Evolutionary conservation across 805 yeast genomes (phyloP), one percentile per base, ranked within the genome.

Genomic region (Zygosaccharomyces pseudorouxii): DNA sequence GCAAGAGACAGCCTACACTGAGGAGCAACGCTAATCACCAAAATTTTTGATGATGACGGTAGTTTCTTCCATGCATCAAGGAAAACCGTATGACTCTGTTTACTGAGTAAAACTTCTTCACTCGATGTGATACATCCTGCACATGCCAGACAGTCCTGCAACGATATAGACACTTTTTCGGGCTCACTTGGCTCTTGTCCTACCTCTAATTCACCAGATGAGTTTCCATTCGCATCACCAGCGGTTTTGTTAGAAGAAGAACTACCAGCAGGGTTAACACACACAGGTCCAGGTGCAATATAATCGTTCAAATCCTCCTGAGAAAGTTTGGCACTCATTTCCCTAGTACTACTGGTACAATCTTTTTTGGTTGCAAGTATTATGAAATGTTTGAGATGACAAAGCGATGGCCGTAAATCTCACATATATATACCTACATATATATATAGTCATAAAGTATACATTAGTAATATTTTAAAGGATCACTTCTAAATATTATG

Each of bases 51-150:
- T 9, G 62, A 52, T 53, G 42, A 39, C 22, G 23, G 37, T 45
- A 46, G 45, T 52, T 53, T 65, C 67, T 25, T 71, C 69, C 54
- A 87, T 61, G 82, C 84, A 41, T 78, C 77, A 20, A 89, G 55
- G 41, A 93, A 75, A 57, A 90, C 90, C 19, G 78, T 79, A 58
- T 90, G 95, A 33, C 95, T 86, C 64, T 93, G 99, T 55, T 88
- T 84, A 2, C 96, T 88, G 36, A 93, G 85, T 40, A 93, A 71
- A 5, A 93, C 89, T 53, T 92, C 96, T 63, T 93, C 99, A n/a
- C 97, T 95, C 4, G 96, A 86, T 0, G 99, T 93, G 47, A 93
- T 89, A 66, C 99, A 93, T 0, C 99, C 99, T 7, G 95, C 82
- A 63, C 99, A 93, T 0, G 99, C 99, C 46, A 93, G 72, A 68